Evolutionary conservation across 108 stramenopile genomes (phyloP), one percentile per base, ranked within the genome.

Genomic region (Pseudonitzschia delicatissima): DNA sequence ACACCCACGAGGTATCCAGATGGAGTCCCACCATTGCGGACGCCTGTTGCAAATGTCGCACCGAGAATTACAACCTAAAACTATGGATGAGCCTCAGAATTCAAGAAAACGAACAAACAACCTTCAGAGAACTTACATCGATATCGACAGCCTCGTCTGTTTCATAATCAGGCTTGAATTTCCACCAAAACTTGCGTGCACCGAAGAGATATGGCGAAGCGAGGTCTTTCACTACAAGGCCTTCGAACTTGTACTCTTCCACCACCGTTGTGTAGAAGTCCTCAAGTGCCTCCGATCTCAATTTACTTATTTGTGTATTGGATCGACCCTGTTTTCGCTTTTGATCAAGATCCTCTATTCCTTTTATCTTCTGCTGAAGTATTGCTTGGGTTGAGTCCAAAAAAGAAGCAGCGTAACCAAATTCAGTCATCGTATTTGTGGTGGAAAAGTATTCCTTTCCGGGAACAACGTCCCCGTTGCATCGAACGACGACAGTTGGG

Each of bases 161-260:
- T 18, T 73, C 71, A 51, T 87, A 87, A 49, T 87, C 87, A 29
- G 76, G 73, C 48, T 85, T 85, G 64, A 80, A 67, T 57, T 94
- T 94, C 57, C 66, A 79, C 93, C 93, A 94, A 57, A 82, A 91
- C 12, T 76, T 74, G 17, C 84, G 67, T 12, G 67, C 67, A 21
- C 85, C 90, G 5, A 94, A 66, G 42, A 79, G 44, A 40, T 83
- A 83, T 2, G 90, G 88, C n/a, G 87, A 76, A 2, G 84, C 76
- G 7, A 94, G 64, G 71, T 94, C 90, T 55, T 94, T 94, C 17
- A 94, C 49, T 11, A 94, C 60, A 3, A 94, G 37, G 0, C 93
- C 93, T 80, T 94, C 93, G 71, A 78, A 63, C 17, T 77, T 71
- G 50, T 82, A 53, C 9, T 67, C 64, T 53, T 88, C 85, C 2